Conservation (phyloP, 768 basidiomycete genomes). For the Neoboletus magnificus region DNA sequence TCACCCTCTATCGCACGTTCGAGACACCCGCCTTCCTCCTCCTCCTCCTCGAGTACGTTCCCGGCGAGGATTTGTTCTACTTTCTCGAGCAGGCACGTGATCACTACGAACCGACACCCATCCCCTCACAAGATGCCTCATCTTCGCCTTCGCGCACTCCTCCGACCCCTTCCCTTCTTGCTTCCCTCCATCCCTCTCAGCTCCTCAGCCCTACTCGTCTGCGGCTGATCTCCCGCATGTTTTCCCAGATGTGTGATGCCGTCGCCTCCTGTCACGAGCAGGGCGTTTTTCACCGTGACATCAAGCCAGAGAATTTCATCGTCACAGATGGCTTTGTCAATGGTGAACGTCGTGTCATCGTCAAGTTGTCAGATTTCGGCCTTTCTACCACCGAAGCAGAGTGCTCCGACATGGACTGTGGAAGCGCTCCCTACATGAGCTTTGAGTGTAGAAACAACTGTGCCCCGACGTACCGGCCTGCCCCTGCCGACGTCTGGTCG, state of each 20-base stretch:
- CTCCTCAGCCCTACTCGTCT: constrained; percentile 85
- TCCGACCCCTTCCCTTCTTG: constrained; percentile 89
- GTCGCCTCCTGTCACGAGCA: constrained; percentile 91
- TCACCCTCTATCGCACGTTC: constrained; percentile 89
- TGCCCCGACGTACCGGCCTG: constrained; percentile 89
- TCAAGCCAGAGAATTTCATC: constrained; percentile 99
- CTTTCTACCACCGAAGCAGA: constrained; percentile 85
- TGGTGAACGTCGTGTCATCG: constrained; percentile 83
- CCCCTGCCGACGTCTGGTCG: constrained; percentile 98
- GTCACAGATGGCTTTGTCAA: constrained; percentile 77
- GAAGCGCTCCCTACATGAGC: constrained; percentile 98
- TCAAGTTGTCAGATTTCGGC: constrained; percentile 97
- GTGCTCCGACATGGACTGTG: constrained; percentile 96
- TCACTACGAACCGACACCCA: constrained; percentile 59
- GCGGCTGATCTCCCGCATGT: constrained; percentile 94
- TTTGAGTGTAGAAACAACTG: constrained; percentile 98
- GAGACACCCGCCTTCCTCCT: constrained; percentile 91
- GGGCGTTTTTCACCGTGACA: constrained; percentile 92
- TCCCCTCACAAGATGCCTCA: constrained; percentile 11
- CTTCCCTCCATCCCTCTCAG: constrained; percentile 73
- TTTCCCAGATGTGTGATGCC: constrained; percentile 97
- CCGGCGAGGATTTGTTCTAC: constrained; percentile 96
- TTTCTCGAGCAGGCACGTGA: constrained; percentile 96
- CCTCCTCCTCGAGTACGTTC: constrained; percentile 92
- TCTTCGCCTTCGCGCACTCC: constrained; percentile 62